A percentile compares a stretch with the other conserved stretches of the same genome.
Conservation (phyloP, 352 stramenopile genomes). For the Phytophthora cactorum region DNA sequence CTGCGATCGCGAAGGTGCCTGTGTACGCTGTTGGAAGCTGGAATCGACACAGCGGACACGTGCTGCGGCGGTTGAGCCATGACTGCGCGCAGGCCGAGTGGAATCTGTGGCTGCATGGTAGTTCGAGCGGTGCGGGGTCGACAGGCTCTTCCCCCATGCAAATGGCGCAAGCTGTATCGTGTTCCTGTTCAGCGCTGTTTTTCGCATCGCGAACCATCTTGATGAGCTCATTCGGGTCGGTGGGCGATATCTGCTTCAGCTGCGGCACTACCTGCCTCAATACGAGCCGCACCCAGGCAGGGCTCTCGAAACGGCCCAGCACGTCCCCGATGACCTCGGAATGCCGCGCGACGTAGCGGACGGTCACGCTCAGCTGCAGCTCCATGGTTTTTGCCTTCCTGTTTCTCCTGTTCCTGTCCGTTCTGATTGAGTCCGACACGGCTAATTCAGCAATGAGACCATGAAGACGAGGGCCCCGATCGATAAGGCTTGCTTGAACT, state of each 20-base stretch:
- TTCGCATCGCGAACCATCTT: conserved; percentile 36
- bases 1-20: conserved; percentile 66
- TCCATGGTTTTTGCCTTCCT: conserved; percentile 20
- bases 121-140: conserved; percentile 29
- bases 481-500: conserved; percentile 12
- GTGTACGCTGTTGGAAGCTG: conserved; percentile 82
- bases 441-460: conserved; percentile 26
- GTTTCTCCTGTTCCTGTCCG: neutral
- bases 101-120: conserved; percentile 93
- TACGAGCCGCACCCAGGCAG: conserved; percentile 24
- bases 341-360: conserved; percentile 8
- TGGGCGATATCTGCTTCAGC: conserved; percentile 27
- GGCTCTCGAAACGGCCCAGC: conserved; percentile 25
- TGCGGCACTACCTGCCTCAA: conserved; percentile 27
- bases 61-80: conserved; percentile 91
- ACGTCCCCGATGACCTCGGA: conserved; percentile 19
- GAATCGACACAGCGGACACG: conserved; percentile 93
- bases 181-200: conserved; percentile 23
- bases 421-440: neutral
- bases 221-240: conserved; percentile 19
- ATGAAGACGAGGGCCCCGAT: conserved; percentile 9
- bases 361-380: conserved; percentile 25
- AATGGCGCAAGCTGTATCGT: conserved; percentile 69
- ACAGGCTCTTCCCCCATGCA: conserved; percentile 80
- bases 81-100: conserved; percentile 91